Base-by-base conservation (phyloP, 257 asterid genomes). In the Jasminum sambac region DNA sequence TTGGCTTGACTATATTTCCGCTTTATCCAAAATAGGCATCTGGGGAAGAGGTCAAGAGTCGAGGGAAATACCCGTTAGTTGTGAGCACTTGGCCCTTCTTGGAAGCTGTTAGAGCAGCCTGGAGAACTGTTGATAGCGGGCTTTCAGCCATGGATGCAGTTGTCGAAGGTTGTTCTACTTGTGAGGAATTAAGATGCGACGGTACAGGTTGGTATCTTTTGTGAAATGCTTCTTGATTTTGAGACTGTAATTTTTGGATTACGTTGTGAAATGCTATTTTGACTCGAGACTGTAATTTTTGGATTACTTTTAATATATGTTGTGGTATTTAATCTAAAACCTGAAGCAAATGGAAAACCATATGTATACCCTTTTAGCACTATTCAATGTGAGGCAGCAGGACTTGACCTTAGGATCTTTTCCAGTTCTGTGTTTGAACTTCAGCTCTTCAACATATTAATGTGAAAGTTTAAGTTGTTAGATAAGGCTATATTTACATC, bases 71-170 rank as follows among this genome's bases (percentile, higher is more conserved):
- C 65, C 97, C 96, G 16, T 7, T 87, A 19, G 99, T 94, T 42
- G 90, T 91, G 73, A 87, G 97, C 85, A 94, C 99, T 13, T 94
- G 99, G 99, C 97, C 99, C 5, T 94, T 94, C 81, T 19, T 84
- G 81, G 96, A 85, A 81, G 99, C 97, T 21, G 97, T 94, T 75
- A 85, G 95, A 78, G 85, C 97, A 11, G 97, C 97, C 11, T 91
- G 99, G 97, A 80, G 67, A 65, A 71, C 85, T 30, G 88, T 79
- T 63, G 84, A 82, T 39, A 25, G 70, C 14, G 97, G 97, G 39
- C 78, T 79, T 42, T 82, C 97, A 1, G 97, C 99, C 0, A 68
- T 91, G 55, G 97, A 94, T 80, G 92, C 99, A 5, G 93, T 94
- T 43, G 83, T 86, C 59, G 88, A 86, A 80, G 99, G 97, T 58